Base-by-base conservation (phyloP, 768 basidiomycete genomes). In the Pisolithus tinctorius region DNA sequence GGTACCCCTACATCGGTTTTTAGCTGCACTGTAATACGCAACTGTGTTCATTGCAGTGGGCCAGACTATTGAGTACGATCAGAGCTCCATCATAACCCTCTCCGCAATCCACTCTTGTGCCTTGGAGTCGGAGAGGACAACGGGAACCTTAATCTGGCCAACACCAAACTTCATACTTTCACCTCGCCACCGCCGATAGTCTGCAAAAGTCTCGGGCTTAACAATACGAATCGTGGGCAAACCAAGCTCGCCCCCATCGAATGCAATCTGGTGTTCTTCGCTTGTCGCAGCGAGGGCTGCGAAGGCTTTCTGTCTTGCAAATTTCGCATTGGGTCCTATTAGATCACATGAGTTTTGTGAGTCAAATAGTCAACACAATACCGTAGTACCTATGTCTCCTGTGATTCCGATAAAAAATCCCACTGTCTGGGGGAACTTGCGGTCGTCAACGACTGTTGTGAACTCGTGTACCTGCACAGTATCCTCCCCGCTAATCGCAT, bases 101-200 rank as follows among this genome's bases (percentile, higher is more conserved):
- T 49, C 39, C 11, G 41, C 29, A 40, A 57, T 20, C 55, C 53
- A 54, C 25, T 50, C 40, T 20, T 34, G 23, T 17, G 45, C 16
- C 8, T 25, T 20, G 6, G 23, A 11, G 11, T 57, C 53, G n/a
- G 45, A 47, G 11, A 54, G 30, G 3, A 56, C 39, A 14, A 45
- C 40, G 1, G 55, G 55, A 16, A 56, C 46, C 34, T 56, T 51
- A 38, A 47, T 47, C 23, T 54, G 53, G 23, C 40, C 41, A 29
- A 43, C 48, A 16, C 48, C 41, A 7, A 29, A 17, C 1, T 30
- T 37, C 14, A 36, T 8, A 29, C 26, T 25, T 6, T 50, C 39
- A 13, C 40, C 29, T 42, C 40, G 47, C 55, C 53, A 40, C 25
- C 16, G 38, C 23, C 53, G 45, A 9, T 37, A 56, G 25, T 56